phyloP scores from a whole-genome alignment of 192 early-diverging fungal genomes.

The Anaeromyces robustus region DNA sequence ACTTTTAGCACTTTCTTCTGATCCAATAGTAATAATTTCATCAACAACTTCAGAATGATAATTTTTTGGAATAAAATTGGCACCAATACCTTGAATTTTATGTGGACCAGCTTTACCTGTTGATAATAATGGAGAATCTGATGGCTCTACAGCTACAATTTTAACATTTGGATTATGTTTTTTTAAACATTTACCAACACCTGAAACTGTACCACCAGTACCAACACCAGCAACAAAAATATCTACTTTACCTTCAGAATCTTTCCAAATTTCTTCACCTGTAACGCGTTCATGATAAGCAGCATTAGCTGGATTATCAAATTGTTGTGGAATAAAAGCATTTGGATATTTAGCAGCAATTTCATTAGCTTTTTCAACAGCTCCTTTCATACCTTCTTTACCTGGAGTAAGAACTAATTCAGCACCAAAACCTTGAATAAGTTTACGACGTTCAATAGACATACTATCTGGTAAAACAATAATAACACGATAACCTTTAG shows the following conservation, averaged over 20 bases:
- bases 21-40: too few species aligned
- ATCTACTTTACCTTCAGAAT: constrained; percentile 15
- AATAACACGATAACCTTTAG: constrained; percentile 79
- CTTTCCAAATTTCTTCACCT: constrained; percentile 14
- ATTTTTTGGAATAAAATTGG: too few species aligned
- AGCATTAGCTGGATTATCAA: constrained; percentile 20
- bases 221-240: constrained; percentile 21
- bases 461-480: constrained; percentile 86
- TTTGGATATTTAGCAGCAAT: constrained; percentile 14
- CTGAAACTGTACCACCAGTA: constrained; percentile 56
- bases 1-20: too few species aligned
- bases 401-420: constrained; percentile 23
- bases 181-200: constrained; percentile 71
- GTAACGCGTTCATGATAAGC: constrained; percentile 20
- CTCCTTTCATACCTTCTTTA: constrained; percentile 16
- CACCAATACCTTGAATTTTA: too few species aligned
- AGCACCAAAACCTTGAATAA: constrained; percentile 24
- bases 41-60: too few species aligned
- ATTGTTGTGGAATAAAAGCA: constrained; percentile 16
- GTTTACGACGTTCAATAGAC: constrained; percentile 17
- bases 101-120: too few species aligned
- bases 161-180: too few species aligned
- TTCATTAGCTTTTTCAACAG: constrained; percentile 21
- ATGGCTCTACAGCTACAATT: too few species aligned
- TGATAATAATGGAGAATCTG: too few species aligned